Evolutionary conservation across 108 stramenopile genomes (phyloP).

Genomic region (Aureococcus anophagefferens): DNA sequence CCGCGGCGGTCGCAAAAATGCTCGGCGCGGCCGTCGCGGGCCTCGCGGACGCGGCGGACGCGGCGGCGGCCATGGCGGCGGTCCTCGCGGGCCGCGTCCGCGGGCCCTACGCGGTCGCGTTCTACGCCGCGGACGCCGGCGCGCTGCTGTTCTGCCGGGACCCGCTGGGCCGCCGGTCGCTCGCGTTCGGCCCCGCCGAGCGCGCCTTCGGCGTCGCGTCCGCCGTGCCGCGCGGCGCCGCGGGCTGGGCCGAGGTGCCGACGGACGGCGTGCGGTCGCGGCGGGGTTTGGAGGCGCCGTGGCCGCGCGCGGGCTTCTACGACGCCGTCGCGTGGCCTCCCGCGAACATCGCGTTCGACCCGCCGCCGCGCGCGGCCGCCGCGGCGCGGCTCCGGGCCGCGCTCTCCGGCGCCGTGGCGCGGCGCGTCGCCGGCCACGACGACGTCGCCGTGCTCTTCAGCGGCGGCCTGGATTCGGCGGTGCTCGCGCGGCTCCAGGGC

Average conservation of each 20-base stretch:
- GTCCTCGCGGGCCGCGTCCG: conserved; percentile 8
- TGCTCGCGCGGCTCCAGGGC: conserved; percentile 70
- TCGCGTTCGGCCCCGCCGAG: conserved; percentile 2
- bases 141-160: conserved; percentile 33
- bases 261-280: conserved; percentile 11
- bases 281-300: no score
- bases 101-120: conserved; percentile 34
- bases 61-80: conserved; percentile 5
- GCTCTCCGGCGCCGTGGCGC: conserved; percentile 1
- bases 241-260: conserved; percentile 17
- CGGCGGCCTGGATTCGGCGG: conserved; percentile 88
- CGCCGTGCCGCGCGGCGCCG: background rate
- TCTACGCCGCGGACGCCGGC: conserved; percentile 8
- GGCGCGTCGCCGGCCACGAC: conserved; percentile 4
- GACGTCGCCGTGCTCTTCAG: conserved; percentile 77
- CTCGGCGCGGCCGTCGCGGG: conserved; percentile 9
- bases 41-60: background rate
- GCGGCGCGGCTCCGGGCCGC: background rate
- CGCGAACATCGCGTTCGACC: background rate
- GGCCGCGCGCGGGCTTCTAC: background rate
- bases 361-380: background rate
- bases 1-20: conserved; percentile 2
- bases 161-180: conserved; percentile 36
- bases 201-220: conserved; percentile 10
- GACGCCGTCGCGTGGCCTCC: background rate